These are phyloP conservation scores for Panicum virgatum DNA, from an alignment of 202 grass and related monocot species.

Conservation along the genomic window DNA sequence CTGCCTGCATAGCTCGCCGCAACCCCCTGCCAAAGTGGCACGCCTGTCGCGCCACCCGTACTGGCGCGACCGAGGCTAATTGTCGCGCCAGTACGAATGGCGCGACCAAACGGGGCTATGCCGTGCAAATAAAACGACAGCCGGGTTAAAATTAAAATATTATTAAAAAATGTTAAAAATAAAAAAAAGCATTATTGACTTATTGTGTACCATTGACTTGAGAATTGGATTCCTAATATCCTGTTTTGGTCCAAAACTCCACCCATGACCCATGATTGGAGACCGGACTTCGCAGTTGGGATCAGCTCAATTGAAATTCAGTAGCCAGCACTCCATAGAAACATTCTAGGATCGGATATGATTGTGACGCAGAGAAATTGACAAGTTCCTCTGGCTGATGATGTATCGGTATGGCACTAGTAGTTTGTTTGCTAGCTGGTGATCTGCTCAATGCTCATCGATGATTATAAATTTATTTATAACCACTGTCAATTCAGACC, in stretches of 20 bases:
- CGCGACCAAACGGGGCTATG: too few species aligned
- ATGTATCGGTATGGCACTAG: not conserved
- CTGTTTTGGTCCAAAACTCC: not conserved
- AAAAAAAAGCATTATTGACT: too few species aligned
- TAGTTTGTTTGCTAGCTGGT: not conserved
- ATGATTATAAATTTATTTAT: not conserved
- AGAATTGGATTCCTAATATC: not conserved
- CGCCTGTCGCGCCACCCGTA: too few species aligned
- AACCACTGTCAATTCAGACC: not conserved
- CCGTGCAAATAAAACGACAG: too few species aligned
- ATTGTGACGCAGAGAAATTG: conserved; percentile 3
- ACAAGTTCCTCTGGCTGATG: not conserved
- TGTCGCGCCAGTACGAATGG: too few species aligned
- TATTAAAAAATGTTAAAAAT: too few species aligned
- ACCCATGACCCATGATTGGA: not conserved
- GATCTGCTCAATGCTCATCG: not conserved
- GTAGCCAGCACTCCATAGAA: not conserved
- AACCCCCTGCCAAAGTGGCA: too few species aligned
- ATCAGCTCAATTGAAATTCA: not conserved
- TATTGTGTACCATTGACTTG: not conserved
- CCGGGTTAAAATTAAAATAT: too few species aligned
- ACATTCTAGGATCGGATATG: not conserved
- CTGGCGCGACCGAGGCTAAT: too few species aligned
- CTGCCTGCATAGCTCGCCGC: too few species aligned
- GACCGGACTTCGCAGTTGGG: not conserved